Conservation (phyloP, 2,329 filamentous ascomycete species). For the Paraphoma chrysanthemicola region DNA sequence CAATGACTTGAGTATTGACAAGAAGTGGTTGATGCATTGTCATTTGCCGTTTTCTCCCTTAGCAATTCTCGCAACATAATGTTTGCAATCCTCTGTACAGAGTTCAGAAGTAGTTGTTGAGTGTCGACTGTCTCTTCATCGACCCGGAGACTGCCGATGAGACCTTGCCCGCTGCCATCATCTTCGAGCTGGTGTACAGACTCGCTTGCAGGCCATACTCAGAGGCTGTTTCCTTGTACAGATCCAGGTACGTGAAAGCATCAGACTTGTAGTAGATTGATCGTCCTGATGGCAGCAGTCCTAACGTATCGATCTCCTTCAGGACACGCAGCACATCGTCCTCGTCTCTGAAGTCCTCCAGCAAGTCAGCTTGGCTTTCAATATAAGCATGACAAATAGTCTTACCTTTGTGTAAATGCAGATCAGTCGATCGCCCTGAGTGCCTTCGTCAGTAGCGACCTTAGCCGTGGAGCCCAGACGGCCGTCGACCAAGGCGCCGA, state of each 20-base stretch:
- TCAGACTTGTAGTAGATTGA: slow-evolving; percentile 82
- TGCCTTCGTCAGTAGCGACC: slow-evolving; percentile 65
- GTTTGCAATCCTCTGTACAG: too few species aligned
- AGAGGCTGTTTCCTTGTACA: slow-evolving; percentile 46
- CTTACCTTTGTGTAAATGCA: slow-evolving; percentile 2
- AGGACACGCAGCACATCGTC: slow-evolving; percentile 75
- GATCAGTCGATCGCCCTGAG: slow-evolving; percentile 63
- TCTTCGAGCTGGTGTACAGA: slow-evolving; percentile 51
- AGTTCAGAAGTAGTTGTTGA: slow-evolving; percentile 2
- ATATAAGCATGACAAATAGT: neutral
- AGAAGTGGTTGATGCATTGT: too few species aligned
- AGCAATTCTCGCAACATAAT: too few species aligned
- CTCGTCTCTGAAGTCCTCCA: slow-evolving; percentile 69
- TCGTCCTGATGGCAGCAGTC: slow-evolving; percentile 58
- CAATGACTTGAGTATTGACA: too few species aligned
- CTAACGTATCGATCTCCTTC: slow-evolving; percentile 65
- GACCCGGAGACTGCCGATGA: slow-evolving; percentile 8
- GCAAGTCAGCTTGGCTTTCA: neutral
- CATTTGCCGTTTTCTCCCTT: too few species aligned
- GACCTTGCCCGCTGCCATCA: slow-evolving; percentile 28
- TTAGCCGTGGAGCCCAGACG: slow-evolving; percentile 77
- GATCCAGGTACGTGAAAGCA: slow-evolving; percentile 57
- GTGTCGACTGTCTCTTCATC: slow-evolving; percentile 17
- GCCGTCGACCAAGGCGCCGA: slow-evolving; percentile 70
- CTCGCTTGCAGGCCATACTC: slow-evolving; percentile 53